These are phyloP conservation scores for Tetrahymena elliotti DNA, from an alignment of 73 alveolate species.

Conservation along the genomic window DNA sequence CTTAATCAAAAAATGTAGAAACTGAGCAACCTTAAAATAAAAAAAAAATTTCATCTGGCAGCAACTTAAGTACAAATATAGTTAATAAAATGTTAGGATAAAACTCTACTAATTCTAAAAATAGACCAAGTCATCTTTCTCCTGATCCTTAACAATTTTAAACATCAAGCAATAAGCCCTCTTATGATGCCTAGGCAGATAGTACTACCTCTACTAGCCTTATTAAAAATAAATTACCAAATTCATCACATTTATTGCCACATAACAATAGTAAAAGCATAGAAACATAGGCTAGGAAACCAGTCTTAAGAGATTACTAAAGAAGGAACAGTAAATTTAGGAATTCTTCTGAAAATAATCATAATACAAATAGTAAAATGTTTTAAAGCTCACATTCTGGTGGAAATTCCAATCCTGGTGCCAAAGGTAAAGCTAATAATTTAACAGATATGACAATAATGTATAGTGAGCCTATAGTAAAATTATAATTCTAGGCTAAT, in stretches of 20 bases:
- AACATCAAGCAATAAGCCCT: not conserved
- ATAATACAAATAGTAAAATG: not conserved
- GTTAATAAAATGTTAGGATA: not conserved
- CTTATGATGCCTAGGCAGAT: not conserved
- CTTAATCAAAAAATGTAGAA: not conserved
- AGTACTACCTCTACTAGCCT: not conserved
- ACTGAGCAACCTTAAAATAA: not conserved
- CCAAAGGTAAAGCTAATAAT: not conserved
- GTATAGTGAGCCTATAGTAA: not conserved
- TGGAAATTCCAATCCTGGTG: not conserved
- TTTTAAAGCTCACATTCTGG: not conserved
- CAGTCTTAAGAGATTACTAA: not conserved
- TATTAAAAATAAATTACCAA: not conserved
- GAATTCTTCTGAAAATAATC: not conserved
- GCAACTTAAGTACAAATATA: not conserved
- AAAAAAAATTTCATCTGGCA: not conserved
- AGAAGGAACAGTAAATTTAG: not conserved
- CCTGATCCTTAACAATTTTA: not conserved
- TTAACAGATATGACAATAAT: not conserved
- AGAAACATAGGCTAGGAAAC: not conserved
- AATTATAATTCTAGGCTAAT: not conserved
- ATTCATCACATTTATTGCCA: not conserved
- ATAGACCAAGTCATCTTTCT: not conserved
- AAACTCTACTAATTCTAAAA: not conserved
- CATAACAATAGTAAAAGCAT: not conserved